These are phyloP conservation scores for Candida pseudoviswanathii DNA, from an alignment of 1,139 yeast species.

Conservation along the genomic window DNA sequence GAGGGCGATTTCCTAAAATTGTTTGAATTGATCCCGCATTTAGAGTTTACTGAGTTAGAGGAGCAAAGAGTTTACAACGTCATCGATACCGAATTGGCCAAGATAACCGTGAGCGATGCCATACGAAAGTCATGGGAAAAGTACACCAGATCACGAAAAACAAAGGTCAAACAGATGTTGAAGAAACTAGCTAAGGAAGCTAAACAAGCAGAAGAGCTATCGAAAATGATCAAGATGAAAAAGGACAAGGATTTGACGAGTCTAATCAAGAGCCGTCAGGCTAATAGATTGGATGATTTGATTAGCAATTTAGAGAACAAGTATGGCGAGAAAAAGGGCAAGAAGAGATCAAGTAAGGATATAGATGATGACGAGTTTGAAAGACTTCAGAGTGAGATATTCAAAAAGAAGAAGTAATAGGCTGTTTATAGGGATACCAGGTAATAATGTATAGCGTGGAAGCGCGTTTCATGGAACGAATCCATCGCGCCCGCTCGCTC, in stretches of 20 bases:
- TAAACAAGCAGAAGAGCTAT: constrained; percentile 65
- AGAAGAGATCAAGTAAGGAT: constrained; percentile 31
- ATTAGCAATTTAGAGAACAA: constrained; percentile 57
- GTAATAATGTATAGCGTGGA: no score
- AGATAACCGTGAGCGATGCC: constrained; percentile 31
- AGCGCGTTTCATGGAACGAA: no score
- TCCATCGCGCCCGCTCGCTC: no score
- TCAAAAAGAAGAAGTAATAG: constrained; percentile 14
- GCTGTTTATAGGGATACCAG: background rate
- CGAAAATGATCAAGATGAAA: constrained; percentile 47
- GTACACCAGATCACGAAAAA: constrained; percentile 50
- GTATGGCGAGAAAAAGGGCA: constrained; percentile 45
- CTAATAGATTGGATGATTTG: constrained; percentile 47
- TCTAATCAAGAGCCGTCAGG: constrained; percentile 50
- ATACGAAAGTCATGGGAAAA: constrained; percentile 50
- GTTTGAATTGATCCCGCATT: constrained; percentile 77
- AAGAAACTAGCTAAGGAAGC: constrained; percentile 61
- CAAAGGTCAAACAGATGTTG: constrained; percentile 47
- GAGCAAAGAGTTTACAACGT: constrained; percentile 60
- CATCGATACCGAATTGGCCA: constrained; percentile 46
- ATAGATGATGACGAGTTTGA: constrained; percentile 37
- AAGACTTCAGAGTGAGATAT: constrained; percentile 29
- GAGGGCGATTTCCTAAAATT: constrained; percentile 72
- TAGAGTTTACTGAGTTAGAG: constrained; percentile 62
- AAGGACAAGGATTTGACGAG: constrained; percentile 50